A percentile compares a stretch with the other conserved stretches of the same genome.
These are phyloP conservation scores for Coemansia erecta DNA, from an alignment of 192 early-diverging fungal genomes.

Conservation along the genomic window DNA sequence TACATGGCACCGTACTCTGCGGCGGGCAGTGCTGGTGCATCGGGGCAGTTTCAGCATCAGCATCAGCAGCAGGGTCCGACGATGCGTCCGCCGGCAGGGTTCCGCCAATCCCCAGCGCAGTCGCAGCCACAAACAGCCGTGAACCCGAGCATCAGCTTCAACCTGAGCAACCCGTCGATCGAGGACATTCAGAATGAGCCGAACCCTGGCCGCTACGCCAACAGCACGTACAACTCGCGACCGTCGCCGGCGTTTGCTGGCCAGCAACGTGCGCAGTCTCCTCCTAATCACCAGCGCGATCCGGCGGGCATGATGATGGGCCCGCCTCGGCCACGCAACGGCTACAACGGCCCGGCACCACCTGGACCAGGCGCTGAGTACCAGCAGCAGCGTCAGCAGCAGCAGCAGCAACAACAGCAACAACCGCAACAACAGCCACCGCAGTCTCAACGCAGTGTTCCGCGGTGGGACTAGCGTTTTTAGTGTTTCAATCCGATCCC, in stretches of 20 bases:
- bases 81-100: no score
- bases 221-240: no score
- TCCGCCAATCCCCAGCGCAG: background rate
- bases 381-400: background rate
- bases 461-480: slow-evolving; percentile 29
- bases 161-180: background rate
- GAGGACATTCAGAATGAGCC: background rate
- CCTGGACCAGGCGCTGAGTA: background rate
- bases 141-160: no score
- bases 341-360: background rate
- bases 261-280: background rate
- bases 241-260: no score
- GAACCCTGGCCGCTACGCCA: background rate
- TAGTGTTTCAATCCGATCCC: background rate
- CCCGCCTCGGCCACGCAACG: slow-evolving; percentile 2
- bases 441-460: slow-evolving; percentile 18
- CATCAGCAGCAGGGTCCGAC: background rate
- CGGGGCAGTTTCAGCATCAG: background rate
- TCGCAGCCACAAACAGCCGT: background rate
- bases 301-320: background rate
- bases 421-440: slow-evolving; percentile 7
- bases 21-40: background rate
- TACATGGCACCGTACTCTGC: slow-evolving; percentile 2
- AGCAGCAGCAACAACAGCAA: background rate
- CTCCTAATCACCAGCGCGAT: background rate